Percentiles rank a stretch among this genome's conserved stretches.
phyloP scores from a whole-genome alignment of 371 early-diverging fungal genomes.

The Cokeromyces recurvatus region DNA sequence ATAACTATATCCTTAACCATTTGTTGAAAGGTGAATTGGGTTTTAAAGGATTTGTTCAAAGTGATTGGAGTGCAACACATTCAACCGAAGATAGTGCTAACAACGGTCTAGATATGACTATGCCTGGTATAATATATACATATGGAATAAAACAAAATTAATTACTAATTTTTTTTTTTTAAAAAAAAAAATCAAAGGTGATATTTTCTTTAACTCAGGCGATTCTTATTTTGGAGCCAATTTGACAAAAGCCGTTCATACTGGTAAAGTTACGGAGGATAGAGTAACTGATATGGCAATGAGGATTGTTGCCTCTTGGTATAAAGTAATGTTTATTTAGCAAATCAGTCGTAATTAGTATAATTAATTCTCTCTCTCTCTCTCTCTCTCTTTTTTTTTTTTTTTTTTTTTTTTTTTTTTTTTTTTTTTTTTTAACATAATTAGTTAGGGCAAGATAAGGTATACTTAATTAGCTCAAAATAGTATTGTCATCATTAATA shows the following conservation, averaged over 20 bases:
- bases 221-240: conserved; percentile 35
- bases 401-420: too few species aligned
- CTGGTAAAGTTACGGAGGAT: conserved; percentile 24
- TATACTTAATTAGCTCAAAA: not conserved
- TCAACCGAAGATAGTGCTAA: conserved; percentile 34
- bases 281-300: conserved; percentile 54
- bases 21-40: conserved; percentile 45
- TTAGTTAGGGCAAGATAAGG: conserved; percentile 21
- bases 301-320: conserved; percentile 53
- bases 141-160: not conserved
- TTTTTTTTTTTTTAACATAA: too few species aligned
- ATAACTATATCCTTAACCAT: conserved; percentile 31
- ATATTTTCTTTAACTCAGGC: conserved; percentile 27
- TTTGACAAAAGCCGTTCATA: conserved; percentile 29
- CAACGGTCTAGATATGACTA: conserved; percentile 54
- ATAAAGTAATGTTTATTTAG: conserved; percentile 24
- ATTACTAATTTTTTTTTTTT: not conserved
- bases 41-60: conserved; percentile 39
- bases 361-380: too few species aligned
- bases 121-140: conserved; percentile 39
- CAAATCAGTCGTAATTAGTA: too few species aligned
- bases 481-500: not conserved
- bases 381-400: too few species aligned
- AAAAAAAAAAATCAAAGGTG: conserved; percentile 10
- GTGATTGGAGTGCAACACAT: conserved; percentile 38